A percentile compares a stretch with the other conserved stretches of the same genome.
phyloP scores from a whole-genome alignment of 768 basidiomycete species.

The Cystofilobasidium bisporidii region DNA sequence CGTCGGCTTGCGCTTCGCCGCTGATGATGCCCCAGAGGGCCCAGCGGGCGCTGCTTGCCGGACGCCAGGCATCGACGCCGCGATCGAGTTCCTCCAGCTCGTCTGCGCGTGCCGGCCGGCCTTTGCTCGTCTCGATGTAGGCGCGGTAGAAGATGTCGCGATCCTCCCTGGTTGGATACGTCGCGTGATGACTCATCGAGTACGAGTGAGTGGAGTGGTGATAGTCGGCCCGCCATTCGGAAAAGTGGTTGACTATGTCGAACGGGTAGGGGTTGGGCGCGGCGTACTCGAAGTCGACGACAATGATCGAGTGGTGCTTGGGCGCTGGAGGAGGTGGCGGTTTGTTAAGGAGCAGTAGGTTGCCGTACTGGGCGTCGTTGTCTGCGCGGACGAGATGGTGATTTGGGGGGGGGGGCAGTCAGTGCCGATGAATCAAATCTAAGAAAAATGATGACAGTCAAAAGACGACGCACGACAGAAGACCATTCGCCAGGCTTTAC shows the following conservation, averaged over 20 bases:
- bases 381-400: conserved; percentile 51
- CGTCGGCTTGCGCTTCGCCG: conserved; percentile 47
- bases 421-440: no score
- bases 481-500: conserved; percentile 32
- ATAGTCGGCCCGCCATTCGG: conserved; percentile 94
- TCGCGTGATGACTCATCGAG: conserved; percentile 42
- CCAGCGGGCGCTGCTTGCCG: conserved; percentile 86
- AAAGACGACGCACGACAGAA: conserved; percentile 43
- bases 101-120: conserved; percentile 41
- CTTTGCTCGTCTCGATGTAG: conserved; percentile 47
- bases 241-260: conserved; percentile 65
- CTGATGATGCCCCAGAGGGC: conserved; percentile 90
- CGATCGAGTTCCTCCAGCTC: conserved; percentile 56
- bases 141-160: conserved; percentile 74
- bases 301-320: conserved; percentile 58
- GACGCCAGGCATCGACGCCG: conserved; percentile 79
- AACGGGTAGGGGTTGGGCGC: conserved; percentile 82
- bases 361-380: conserved; percentile 95
- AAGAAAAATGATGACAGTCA: no score
- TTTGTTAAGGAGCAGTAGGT: conserved; percentile 63
- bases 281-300: conserved; percentile 97
- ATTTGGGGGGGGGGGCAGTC: background rate
- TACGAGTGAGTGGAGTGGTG: conserved; percentile 46
- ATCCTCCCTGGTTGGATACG: conserved; percentile 64
- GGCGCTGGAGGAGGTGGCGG: conserved; percentile 36